Evolutionary conservation across 2,329 filamentous ascomycete genomes (phyloP).

Genomic region (Botrytis aclada): DNA sequence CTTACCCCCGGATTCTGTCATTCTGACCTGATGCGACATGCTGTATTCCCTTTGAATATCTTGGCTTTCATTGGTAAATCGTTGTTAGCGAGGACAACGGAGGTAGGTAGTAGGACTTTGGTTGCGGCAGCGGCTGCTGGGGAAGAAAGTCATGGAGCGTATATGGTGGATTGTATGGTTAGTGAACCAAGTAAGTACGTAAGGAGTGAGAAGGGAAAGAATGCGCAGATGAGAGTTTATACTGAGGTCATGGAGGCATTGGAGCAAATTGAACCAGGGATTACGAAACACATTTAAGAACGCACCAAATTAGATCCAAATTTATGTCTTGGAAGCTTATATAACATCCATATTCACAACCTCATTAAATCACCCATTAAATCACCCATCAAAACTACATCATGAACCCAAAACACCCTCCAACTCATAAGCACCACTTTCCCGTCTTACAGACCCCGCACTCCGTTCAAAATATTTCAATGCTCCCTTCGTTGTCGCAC

Average conservation of each 20-base stretch:
- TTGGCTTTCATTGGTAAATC: constrained; percentile 29
- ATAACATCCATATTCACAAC: neutral
- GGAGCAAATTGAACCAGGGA: constrained; percentile 44
- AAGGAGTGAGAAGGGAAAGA: constrained; percentile 40
- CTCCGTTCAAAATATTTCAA: constrained; percentile 54
- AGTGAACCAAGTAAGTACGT: constrained; percentile 38
- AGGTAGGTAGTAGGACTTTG: constrained; percentile 39
- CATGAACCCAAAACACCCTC: neutral
- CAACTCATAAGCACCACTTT: constrained; percentile 1
- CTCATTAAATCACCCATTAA: neutral
- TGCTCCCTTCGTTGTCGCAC: constrained; percentile 52
- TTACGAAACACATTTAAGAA: constrained; percentile 30
- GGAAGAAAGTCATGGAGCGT: constrained; percentile 35
- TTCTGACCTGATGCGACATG: constrained; percentile 37
- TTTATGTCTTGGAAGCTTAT: neutral
- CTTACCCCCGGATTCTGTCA: constrained; percentile 39
- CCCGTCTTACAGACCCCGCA: constrained; percentile 2
- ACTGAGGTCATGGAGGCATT: constrained; percentile 44
- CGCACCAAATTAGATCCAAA: neutral
- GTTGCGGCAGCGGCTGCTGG: constrained; percentile 35
- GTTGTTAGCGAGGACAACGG: constrained; percentile 35
- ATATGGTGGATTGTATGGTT: constrained; percentile 33
- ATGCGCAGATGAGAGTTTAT: constrained; percentile 42
- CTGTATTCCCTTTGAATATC: constrained; percentile 31
- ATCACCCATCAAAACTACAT: neutral